These are phyloP conservation scores for Albifimbria verrucaria DNA, from an alignment of 2,329 filamentous ascomycete genomes.

Conservation along the genomic window DNA sequence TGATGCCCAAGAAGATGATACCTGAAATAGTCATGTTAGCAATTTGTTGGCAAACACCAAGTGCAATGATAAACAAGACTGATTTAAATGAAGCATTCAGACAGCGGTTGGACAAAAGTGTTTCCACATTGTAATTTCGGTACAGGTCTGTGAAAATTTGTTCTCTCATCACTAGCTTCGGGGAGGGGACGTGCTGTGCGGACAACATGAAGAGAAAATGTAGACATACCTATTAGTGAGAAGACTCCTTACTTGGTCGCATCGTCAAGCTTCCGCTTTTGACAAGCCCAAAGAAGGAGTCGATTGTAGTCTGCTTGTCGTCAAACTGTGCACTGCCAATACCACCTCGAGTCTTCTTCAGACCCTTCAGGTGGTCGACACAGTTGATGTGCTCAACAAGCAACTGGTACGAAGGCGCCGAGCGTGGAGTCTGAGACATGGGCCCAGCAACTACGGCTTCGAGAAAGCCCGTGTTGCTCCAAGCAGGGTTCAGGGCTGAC, in stretches of 20 bases:
- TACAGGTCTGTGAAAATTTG: constrained; percentile 80
- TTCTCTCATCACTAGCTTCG: constrained; percentile 62
- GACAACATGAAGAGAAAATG: constrained; percentile 13
- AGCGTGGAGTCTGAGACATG: no score
- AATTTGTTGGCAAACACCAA: constrained; percentile 12
- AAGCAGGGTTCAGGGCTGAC: constrained; percentile 26
- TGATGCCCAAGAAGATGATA: no score
- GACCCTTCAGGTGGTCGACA: constrained; percentile 64
- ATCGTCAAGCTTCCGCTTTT: constrained; percentile 23
- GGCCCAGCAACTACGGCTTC: constrained; percentile 24
- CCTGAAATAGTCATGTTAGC: constrained; percentile 22
- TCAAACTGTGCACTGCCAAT: constrained; percentile 79
- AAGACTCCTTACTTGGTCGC: constrained; percentile 11
- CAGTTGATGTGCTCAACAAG: constrained; percentile 63
- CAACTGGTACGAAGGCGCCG: no score
- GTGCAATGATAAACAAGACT: constrained; percentile 15
- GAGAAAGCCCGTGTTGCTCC: constrained; percentile 53
- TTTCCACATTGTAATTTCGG: constrained; percentile 69
- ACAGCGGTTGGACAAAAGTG: constrained; percentile 79
- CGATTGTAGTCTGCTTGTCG: constrained; percentile 69
- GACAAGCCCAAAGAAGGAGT: constrained; percentile 66
- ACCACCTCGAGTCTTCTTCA: constrained; percentile 78
- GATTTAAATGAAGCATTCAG: constrained; percentile 46
- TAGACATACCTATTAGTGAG: constrained; percentile 35
- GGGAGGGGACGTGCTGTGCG: constrained; percentile 3